A percentile compares a stretch with the other conserved stretches of the same genome.
Conservation (phyloP, 768 basidiomycete genomes). For the Coprinellus micaceus region DNA sequence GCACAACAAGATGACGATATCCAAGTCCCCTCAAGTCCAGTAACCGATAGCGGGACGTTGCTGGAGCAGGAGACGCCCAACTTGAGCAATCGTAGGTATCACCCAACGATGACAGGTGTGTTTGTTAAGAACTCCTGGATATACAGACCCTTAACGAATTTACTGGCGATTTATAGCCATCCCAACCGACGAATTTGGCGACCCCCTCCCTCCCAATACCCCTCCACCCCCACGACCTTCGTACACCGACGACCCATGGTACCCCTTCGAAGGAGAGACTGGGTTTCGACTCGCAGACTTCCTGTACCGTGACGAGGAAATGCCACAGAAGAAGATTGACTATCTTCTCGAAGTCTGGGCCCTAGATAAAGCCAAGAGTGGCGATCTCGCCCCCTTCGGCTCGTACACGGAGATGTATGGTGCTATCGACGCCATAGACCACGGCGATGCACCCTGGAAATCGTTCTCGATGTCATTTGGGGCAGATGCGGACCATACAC, state of each 20-base stretch:
- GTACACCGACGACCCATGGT: constrained; percentile 3
- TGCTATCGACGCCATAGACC: constrained; percentile 30
- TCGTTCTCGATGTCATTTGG: constrained; percentile 28
- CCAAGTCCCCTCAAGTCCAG: too few relatives aligned
- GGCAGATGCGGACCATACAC: not conserved
- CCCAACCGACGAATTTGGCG: not conserved
- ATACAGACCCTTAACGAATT: not conserved
- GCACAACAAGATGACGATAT: too few relatives aligned
- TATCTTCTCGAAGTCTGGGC: constrained; percentile 23
- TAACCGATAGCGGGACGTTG: too few relatives aligned
- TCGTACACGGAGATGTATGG: constrained; percentile 27
- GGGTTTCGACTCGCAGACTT: constrained; percentile 17
- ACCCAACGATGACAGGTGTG: not conserved
- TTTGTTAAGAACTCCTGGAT: not conserved
- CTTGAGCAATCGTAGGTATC: not conserved
- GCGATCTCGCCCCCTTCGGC: constrained; percentile 26
- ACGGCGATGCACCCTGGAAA: constrained; percentile 36
- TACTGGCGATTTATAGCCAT: not conserved
- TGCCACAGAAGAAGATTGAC: constrained; percentile 21
- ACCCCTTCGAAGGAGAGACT: constrained; percentile 12
- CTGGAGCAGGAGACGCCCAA: too few relatives aligned
- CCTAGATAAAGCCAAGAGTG: constrained; percentile 6
- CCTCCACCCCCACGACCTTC: not conserved
- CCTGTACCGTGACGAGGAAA: constrained; percentile 15
- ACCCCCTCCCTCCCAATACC: not conserved